A percentile compares a stretch with the other conserved stretches of the same genome.
These are phyloP conservation scores for Nepenthes mirabilis DNA, from an alignment of 148 eudicot species.

Conservation along the genomic window DNA sequence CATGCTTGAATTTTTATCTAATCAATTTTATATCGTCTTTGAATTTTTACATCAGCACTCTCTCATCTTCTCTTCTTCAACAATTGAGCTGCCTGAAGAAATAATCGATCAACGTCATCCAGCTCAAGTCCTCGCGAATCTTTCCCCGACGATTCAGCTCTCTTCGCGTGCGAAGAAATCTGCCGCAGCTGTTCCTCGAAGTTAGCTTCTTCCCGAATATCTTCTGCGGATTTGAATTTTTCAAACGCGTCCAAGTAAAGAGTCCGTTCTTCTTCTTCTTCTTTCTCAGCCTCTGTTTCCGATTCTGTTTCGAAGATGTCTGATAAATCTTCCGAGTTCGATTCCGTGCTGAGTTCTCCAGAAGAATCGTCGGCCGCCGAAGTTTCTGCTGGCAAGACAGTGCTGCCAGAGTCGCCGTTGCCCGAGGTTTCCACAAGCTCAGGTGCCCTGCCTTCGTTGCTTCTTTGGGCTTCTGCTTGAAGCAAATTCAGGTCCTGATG, in stretches of 20 bases:
- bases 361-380: conserved; percentile 20
- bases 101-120: conserved; percentile 76
- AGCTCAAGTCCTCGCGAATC: conserved; percentile 36
- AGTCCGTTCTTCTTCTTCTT: conserved; percentile 23
- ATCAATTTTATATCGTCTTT: too few relatives aligned
- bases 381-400: conserved; percentile 13
- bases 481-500: conserved; percentile 77
- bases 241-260: conserved; percentile 69
- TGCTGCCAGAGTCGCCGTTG: conserved; percentile 6
- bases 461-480: conserved; percentile 28
- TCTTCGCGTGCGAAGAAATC: conserved; percentile 37
- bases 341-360: conserved; percentile 25
- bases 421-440: conserved; percentile 16
- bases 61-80: conserved; percentile 43
- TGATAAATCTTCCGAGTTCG: conserved; percentile 74
- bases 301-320: conserved; percentile 89
- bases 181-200: conserved; percentile 45
- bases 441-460: conserved; percentile 22
- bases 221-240: conserved; percentile 66
- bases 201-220: conserved; percentile 21
- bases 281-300: conserved; percentile 31
- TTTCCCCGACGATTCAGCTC: conserved; percentile 17
- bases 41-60: too few relatives aligned
- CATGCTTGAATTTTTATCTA: too few relatives aligned
- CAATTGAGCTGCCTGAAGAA: conserved; percentile 73